phyloP scores from a whole-genome alignment of 495 filamentous ascomycete species.

The Podospora pseudoanserina region DNA sequence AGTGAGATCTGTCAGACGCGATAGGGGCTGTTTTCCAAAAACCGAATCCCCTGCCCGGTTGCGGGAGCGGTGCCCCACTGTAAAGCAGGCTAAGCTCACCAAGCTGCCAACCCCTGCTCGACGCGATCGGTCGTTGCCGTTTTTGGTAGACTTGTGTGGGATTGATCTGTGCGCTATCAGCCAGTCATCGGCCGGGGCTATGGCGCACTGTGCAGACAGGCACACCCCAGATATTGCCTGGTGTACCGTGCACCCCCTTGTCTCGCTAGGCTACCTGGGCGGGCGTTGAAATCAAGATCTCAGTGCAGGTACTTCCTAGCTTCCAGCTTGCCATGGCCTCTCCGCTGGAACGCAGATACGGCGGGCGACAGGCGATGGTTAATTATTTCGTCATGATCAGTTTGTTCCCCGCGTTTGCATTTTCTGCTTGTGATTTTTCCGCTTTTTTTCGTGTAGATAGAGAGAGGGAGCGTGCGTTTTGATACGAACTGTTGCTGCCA shows the following conservation, averaged over 20 bases:
- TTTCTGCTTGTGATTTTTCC: not conserved
- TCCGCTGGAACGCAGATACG: conserved; percentile 2
- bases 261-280: not conserved
- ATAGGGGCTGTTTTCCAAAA: not conserved
- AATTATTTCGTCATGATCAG: not conserved
- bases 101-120: not conserved
- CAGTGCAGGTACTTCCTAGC: not conserved
- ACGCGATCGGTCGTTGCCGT: conserved; percentile 6
- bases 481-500: not conserved
- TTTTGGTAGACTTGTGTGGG: not conserved
- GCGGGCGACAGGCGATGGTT: not conserved
- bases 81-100: not conserved
- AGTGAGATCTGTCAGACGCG: not conserved
- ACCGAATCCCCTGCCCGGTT: not conserved
- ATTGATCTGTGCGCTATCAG: not conserved
- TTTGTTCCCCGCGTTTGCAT: not conserved
- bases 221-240: not conserved
- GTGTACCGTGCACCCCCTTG: not conserved
- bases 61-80: not conserved
- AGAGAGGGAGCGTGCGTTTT: not conserved
- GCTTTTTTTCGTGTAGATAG: not conserved
- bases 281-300: not conserved
- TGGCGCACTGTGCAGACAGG: not conserved
- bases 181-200: not conserved
- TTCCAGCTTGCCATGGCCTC: not conserved